Conservation (phyloP, 805 yeast genomes). For the Zygotorulaspora florentina region DNA sequence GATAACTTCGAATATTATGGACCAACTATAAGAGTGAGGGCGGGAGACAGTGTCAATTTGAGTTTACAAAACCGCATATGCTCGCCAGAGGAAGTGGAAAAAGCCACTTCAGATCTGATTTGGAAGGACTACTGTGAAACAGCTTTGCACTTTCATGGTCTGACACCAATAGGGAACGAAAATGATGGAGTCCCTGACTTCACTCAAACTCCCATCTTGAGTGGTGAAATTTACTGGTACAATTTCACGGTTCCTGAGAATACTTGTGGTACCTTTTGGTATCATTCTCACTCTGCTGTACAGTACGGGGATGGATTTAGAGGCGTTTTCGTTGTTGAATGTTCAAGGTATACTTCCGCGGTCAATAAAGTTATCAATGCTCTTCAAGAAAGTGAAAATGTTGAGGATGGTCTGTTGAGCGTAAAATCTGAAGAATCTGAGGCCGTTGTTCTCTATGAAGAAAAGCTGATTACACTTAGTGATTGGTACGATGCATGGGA, state of each 20-base stretch:
- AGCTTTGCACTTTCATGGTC: slow-evolving; percentile 52
- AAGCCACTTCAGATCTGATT: slow-evolving; percentile 25
- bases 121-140: slow-evolving; percentile 28
- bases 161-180: slow-evolving; percentile 43
- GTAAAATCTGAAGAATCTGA: neutral
- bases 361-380: slow-evolving; percentile 26
- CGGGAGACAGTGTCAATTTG: slow-evolving; percentile 24
- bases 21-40: slow-evolving; percentile 21
- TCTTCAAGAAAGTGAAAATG: neutral
- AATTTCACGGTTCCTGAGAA: slow-evolving; percentile 40
- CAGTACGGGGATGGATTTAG: slow-evolving; percentile 50
- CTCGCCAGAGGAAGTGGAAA: slow-evolving; percentile 17
- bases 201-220: slow-evolving; percentile 68
- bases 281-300: slow-evolving; percentile 50
- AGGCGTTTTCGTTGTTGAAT: slow-evolving; percentile 54
- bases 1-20: slow-evolving; percentile 20
- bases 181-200: slow-evolving; percentile 41
- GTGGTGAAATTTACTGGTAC: slow-evolving; percentile 54
- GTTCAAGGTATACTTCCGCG: slow-evolving; percentile 37
- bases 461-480: slow-evolving; percentile 47
- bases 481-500: slow-evolving; percentile 56
- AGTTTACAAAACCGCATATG: slow-evolving; percentile 22
- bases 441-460: slow-evolving; percentile 46
- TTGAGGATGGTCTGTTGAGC: slow-evolving; percentile 1
- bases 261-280: slow-evolving; percentile 53